Percentiles rank a stretch among this genome's conserved stretches.
Conservation (phyloP, 768 basidiomycete species). For the Lentinus brumalis region DNA sequence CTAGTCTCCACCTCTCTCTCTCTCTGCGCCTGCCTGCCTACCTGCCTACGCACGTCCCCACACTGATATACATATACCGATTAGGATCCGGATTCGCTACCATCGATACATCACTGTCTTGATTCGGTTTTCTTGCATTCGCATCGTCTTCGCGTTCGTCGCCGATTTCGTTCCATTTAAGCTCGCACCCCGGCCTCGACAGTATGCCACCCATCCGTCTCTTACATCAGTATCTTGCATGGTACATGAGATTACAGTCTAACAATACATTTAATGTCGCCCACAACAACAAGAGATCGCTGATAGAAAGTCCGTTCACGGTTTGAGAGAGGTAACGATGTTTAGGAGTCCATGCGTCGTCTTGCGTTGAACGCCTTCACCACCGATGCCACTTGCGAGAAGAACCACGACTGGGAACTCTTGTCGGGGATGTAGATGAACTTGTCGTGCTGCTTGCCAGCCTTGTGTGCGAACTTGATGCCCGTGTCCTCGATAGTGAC, state of each 20-base stretch:
- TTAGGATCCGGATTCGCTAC: neutral
- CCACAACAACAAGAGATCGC: neutral
- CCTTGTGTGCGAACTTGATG: conserved; percentile 83
- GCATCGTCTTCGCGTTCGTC: neutral
- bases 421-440: conserved; percentile 80
- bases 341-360: conserved; percentile 65
- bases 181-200: neutral
- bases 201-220: conserved; percentile 1
- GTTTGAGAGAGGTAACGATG: neutral
- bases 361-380: conserved; percentile 77
- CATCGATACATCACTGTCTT: neutral
- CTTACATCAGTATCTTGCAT: conserved; percentile 19
- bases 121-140: conserved; percentile 3
- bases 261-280: conserved; percentile 23
- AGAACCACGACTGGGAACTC: conserved; percentile 78
- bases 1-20: conserved; percentile 1
- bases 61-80: neutral
- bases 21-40: neutral
- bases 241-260: conserved; percentile 20
- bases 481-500: conserved; percentile 90
- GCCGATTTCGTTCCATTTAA: conserved; percentile 13
- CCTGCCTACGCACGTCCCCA: conserved; percentile 2
- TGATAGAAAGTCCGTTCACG: neutral
- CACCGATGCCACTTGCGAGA: conserved; percentile 71
- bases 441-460: conserved; percentile 72